Conservation (phyloP, 306 rosid species). For the Cicer arietinum region DNA sequence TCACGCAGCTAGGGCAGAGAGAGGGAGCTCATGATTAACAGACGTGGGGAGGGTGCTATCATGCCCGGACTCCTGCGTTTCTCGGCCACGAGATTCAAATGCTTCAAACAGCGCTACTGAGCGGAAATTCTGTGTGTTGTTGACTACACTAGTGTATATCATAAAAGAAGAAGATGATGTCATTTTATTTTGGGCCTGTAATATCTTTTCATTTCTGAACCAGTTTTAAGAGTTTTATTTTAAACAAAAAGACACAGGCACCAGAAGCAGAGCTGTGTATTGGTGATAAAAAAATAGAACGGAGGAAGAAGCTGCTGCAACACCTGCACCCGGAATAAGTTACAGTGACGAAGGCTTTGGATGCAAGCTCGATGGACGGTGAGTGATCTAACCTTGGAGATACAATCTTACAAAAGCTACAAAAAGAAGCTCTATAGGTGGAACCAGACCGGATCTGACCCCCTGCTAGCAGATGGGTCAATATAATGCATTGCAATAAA, state of each 20-base stretch:
- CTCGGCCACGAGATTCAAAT: not conserved
- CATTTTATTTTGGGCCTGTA: not conserved
- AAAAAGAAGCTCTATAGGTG: not conserved
- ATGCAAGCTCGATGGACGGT: not conserved
- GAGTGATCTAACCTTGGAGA: not conserved
- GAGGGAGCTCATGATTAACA: not conserved
- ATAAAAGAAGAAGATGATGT: not conserved
- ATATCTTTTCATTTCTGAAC: not conserved
- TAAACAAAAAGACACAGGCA: not conserved
- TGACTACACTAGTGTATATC: not conserved
- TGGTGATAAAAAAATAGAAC: not conserved
- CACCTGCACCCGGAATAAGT: not conserved
- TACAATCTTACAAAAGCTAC: not conserved
- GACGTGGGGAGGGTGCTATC: not conserved
- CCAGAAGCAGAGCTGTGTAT: not conserved
- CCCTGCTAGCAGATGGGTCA: constrained; percentile 1
- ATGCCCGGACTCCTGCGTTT: not conserved
- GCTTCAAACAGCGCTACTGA: not conserved
- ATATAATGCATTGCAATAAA: not conserved
- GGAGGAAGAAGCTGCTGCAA: not conserved
- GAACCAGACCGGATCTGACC: not conserved
- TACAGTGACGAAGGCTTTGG: not conserved
- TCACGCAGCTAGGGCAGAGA: not conserved
- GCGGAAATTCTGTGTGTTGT: not conserved
- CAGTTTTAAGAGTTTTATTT: not conserved